Base-by-base conservation (phyloP, 75 land plant species). In the Selaginella moellendorffii region DNA sequence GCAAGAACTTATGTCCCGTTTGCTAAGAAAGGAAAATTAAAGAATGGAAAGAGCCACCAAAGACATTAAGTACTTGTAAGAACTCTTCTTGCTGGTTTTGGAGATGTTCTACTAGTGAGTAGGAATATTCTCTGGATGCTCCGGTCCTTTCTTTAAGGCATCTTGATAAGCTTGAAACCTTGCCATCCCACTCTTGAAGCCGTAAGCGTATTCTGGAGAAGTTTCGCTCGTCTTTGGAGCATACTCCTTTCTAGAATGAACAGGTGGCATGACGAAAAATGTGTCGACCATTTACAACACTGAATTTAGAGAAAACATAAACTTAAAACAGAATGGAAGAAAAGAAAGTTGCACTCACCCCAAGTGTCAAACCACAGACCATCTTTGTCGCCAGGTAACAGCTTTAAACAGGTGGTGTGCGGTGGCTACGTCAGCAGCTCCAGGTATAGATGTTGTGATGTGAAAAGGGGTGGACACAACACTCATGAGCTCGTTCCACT, bases 361-460 rank as follows among this genome's bases (percentile, higher is more conserved):
- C 97, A 92, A 58, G 77, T 65, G 65, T 76, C 71, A 30, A 87
- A 74, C n/a, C n/a, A n/a, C 31, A 92, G 74, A 20, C 89, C 85
- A 23, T 58, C 30, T 46, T 63, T 68, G 27, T 81, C 73, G 56
- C 83, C 80, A 65, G n/a, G 72, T 72, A 68, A 92, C 86, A 36
- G 81, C 86, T 59, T 68, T 78, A 65, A 77, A 92, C 25, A 92
- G 76, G 54, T 78, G 71, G 68, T 83, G 97, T 2, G 76, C 86
- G 10, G 97, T 92, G n/a, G 85, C 30, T 61, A 68, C 72, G 68
- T 92, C 97, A 54, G 97, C 86, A 2, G 85, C 74, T 68, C 93
- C 97, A 31, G 93, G 66, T 72, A 92, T 70, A 53, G 86, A 83
- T 61, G 93, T 83, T 59, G 89, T 84, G 59, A 92, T 79, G n/a